Evolutionary conservation across 1,284 basidiomycete genomes (phyloP), one percentile per base, ranked within the genome.

Genomic region (Fomitopsis palustris): DNA sequence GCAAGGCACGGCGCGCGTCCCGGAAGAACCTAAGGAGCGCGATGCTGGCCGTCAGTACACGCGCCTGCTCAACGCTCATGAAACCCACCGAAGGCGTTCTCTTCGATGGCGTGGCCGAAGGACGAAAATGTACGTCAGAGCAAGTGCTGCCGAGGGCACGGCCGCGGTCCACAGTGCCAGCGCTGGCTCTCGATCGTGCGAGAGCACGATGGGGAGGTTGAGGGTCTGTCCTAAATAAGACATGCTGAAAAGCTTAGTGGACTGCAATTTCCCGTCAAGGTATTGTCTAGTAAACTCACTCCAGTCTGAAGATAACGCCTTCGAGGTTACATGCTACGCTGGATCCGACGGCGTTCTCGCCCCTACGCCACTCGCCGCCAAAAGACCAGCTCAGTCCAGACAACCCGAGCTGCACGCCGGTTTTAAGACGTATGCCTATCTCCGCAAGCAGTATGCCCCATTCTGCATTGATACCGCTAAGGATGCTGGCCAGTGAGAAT

Each of bases 1-100:
- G 77, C 62, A 88, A 78, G 53, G 82, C 81, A 51, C 70, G 75
- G 51, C 76, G 74, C 33, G 75, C 77, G 35, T 77, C 72, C 43
- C 84, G 77, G 66, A 90, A 78, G 73, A 78, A 80, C 77, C 79
- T 74, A 53, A 8, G 52, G 8, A 38, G 10, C 38, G 10, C 31
- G 27, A 38, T 47, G 35, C 21, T 21, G 31, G 21, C 49, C 33
- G 31, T 31, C n/a, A 33, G 25, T 43, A 54, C 23, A 49, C 29
- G 33, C 39, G 23, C 23, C 35, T 42, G 37, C 27, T 25, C 21
- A 39, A 58, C 51, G 19, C 16, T 19, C 55, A 41, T 29, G 43
- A 59, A 42, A 67, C 74, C 31, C 58, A 77, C 75, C 66, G 65
- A 25, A 68, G 59, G 41, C 72, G 67, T 63, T 70, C 64, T 51